phyloP scores from a whole-genome alignment of 2,329 filamentous ascomycete species.

The Pyrenophora tritici-repentis region DNA sequence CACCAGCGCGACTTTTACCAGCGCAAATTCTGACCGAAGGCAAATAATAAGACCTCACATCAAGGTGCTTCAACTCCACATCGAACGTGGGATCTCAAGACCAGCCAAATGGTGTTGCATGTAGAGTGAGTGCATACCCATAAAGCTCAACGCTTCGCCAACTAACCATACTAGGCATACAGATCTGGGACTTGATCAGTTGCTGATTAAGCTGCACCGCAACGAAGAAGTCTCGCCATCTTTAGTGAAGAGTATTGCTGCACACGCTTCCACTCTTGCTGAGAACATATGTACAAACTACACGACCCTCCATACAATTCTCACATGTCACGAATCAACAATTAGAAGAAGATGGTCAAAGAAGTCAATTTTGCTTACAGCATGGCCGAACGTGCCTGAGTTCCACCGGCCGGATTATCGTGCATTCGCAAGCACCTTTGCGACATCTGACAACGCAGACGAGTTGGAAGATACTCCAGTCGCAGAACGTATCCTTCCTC shows the following conservation, averaged over 20 bases:
- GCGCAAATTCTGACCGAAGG: no score
- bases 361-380: constrained; percentile 1
- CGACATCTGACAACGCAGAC: not conserved
- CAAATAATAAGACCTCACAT: no score
- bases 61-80: not conserved
- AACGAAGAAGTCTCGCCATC: not conserved
- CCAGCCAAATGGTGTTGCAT: not conserved
- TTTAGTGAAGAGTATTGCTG: not conserved
- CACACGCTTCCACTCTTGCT: not conserved
- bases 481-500: not conserved
- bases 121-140: not conserved
- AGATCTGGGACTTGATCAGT: not conserved
- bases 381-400: not conserved
- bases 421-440: not conserved
- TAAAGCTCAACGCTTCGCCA: not conserved
- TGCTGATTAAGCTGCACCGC: not conserved
- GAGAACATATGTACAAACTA: not conserved
- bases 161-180: not conserved
- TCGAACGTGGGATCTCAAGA: no score
- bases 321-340: constrained; percentile 1
- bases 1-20: no score
- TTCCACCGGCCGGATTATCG: not conserved
- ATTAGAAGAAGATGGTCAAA: constrained; percentile 5
- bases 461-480: not conserved
- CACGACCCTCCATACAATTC: not conserved